Conservation (phyloP, 2,329 filamentous ascomycete species). For the Dothidotthia symphoricarpi region DNA sequence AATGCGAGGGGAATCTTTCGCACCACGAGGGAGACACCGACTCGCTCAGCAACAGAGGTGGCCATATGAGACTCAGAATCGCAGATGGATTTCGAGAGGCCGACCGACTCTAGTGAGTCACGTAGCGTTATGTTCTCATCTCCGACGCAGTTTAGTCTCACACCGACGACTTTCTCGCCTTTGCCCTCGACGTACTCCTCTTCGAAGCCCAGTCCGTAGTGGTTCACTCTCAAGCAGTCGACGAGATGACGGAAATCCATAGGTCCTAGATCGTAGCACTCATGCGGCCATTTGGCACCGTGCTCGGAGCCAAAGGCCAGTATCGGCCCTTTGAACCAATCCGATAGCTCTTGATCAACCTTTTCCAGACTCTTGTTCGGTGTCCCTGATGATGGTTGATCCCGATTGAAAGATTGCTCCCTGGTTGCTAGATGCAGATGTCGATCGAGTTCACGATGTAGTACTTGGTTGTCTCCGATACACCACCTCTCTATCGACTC, state of each 20-base stretch:
- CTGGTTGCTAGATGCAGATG: not conserved
- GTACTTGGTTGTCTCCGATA: not conserved
- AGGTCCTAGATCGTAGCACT: not conserved
- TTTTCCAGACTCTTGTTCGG: not conserved
- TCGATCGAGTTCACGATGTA: not conserved
- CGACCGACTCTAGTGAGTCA: not conserved
- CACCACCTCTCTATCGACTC: not conserved
- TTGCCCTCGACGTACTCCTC: not conserved
- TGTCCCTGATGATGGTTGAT: not conserved
- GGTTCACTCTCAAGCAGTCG: constrained; percentile 3
- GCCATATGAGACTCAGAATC: not conserved
- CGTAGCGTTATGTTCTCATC: constrained; percentile 4
- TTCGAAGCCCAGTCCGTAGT: not conserved
- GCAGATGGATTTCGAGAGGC: not conserved
- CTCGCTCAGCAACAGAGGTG: constrained; percentile 5
- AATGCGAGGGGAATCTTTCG: not conserved
- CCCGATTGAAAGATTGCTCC: too few species aligned
- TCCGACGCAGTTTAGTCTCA: constrained; percentile 11
- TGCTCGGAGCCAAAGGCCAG: not conserved
- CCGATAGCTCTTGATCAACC: not conserved
- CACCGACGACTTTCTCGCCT: constrained; percentile 1
- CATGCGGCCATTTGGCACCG: too few species aligned
- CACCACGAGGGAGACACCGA: constrained; percentile 8
- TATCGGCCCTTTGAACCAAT: not conserved
- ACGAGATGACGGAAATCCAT: constrained; percentile 7